phyloP scores from a whole-genome alignment of 192 early-diverging fungal species.

The Mortierella claussenii region DNA sequence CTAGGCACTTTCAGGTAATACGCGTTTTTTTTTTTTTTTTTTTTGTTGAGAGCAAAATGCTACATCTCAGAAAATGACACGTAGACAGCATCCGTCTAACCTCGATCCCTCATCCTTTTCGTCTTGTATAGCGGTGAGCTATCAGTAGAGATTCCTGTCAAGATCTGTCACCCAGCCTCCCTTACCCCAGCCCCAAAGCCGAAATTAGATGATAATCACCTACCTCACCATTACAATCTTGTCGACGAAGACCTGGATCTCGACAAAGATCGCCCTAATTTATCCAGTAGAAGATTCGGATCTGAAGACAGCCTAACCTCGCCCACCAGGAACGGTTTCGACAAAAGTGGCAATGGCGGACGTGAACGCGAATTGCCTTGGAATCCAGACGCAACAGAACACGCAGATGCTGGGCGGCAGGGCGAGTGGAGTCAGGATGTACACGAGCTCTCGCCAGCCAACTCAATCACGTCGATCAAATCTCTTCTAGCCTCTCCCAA shows the following conservation, averaged over 20 bases:
- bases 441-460: constrained; percentile 36
- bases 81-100: background rate
- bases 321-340: background rate
- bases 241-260: constrained; percentile 49
- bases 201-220: constrained; percentile 46
- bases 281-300: constrained; percentile 17
- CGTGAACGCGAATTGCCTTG: constrained; percentile 22
- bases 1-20: constrained; percentile 56
- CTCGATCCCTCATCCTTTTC: background rate
- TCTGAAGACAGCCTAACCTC: constrained; percentile 18
- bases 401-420: constrained; percentile 15
- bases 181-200: constrained; percentile 56
- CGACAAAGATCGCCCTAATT: constrained; percentile 14
- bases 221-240: constrained; percentile 56
- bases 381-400: constrained; percentile 14
- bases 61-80: background rate
- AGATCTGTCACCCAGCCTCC: constrained; percentile 67
- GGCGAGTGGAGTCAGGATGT: constrained; percentile 30
- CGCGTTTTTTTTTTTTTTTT: background rate
- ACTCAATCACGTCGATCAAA: constrained; percentile 46
- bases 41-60: background rate
- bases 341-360: background rate
- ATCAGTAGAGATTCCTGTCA: constrained; percentile 63
- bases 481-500: constrained; percentile 33
- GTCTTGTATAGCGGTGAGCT: constrained; percentile 59